A percentile compares a stretch with the other conserved stretches of the same genome.
Evolutionary conservation across 441 rosid species (phyloP).

Genomic region (Corymbia citriodora): DNA sequence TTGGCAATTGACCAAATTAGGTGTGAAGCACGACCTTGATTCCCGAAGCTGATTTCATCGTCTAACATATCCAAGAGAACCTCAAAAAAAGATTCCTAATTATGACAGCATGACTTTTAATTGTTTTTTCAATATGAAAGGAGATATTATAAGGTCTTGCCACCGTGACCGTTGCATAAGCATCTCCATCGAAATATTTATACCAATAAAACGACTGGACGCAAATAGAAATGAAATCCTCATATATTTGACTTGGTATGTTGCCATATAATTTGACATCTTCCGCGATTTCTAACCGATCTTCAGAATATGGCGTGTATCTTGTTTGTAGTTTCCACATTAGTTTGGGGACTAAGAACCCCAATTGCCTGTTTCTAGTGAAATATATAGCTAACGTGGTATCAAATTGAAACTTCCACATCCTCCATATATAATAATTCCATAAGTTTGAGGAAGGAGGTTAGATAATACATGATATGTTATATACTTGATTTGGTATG

Average conservation of each 20-base stretch:
- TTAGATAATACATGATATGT: neutral
- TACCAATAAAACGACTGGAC: neutral
- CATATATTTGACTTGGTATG: neutral
- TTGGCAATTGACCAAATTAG: neutral
- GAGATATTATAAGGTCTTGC: neutral
- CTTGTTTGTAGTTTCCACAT: neutral
- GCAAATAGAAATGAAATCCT: neutral
- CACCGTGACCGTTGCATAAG: neutral
- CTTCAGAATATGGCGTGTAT: neutral
- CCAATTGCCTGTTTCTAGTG: neutral
- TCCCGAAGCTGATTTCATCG: neutral
- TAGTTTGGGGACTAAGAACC: neutral
- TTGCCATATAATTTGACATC: neutral
- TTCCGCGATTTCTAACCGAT: neutral
- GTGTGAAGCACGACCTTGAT: neutral
- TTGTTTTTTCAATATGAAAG: neutral
- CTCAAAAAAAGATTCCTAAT: neutral
- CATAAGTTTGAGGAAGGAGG: neutral
- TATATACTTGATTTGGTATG: neutral
- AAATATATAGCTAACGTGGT: neutral
- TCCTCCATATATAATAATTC: neutral
- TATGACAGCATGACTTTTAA: neutral
- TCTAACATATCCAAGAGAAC: neutral
- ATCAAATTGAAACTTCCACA: neutral
- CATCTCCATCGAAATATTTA: neutral